Conservation (phyloP, 305 asterid genomes). For the Fraxinus greggii region DNA sequence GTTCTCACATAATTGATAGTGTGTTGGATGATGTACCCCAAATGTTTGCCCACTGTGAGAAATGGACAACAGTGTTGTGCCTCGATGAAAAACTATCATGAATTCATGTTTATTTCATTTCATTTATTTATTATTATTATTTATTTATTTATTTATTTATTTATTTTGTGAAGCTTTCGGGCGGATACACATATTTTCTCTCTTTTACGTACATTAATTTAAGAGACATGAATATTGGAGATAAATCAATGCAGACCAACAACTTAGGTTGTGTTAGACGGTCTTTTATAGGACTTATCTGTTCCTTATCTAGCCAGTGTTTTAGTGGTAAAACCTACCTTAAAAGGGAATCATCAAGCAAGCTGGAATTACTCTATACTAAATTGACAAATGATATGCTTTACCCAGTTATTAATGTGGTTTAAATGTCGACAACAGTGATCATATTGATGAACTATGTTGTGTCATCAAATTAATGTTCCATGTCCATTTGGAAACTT, state of each 20-base stretch:
- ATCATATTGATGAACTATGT: not conserved
- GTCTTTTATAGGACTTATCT: not conserved
- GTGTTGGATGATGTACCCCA: not conserved
- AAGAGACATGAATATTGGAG: not conserved
- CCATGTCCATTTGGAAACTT: not conserved
- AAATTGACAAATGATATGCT: not conserved
- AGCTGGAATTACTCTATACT: not conserved
- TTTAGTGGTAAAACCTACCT: not conserved
- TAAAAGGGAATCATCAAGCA: not conserved
- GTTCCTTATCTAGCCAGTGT: not conserved
- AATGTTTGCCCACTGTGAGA: not conserved
- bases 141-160: no score
- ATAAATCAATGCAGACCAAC: not conserved
- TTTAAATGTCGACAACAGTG: not conserved
- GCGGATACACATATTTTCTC: not conserved
- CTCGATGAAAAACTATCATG: not conserved
- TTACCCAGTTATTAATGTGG: not conserved
- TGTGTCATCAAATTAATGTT: not conserved
- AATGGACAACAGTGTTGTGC: not conserved
- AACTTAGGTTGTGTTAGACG: not conserved
- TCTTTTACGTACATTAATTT: not conserved
- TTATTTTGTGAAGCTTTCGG: not conserved
- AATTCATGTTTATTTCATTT: not conserved
- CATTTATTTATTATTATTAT: not conserved
- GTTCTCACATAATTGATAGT: not conserved